Evolutionary conservation across 2,329 filamentous ascomycete genomes (phyloP), one percentile per base, ranked within the genome.

Genomic region (Cladosporium cucumerinum): DNA sequence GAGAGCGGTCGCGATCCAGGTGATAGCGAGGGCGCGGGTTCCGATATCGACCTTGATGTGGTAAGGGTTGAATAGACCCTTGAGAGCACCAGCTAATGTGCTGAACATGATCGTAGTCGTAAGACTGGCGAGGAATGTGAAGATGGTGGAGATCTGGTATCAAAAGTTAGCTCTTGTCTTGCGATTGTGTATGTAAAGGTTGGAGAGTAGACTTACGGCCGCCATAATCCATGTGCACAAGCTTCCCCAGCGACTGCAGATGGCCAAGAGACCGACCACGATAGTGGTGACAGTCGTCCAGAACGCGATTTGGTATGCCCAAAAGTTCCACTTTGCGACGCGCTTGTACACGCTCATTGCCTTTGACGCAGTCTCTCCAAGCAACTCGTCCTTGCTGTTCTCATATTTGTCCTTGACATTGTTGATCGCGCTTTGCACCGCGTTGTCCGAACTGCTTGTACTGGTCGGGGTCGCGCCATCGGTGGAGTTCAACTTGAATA

Each of bases 1-100:
- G 75, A 96, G 93, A 30, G 86, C 90, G 46, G 89, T 89, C 51
- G 88, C 89, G 66, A 98, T 82, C 92, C 93, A 97, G 72, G 90
- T 86, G 23, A 87, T 80, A 39, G 84, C 84, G 63, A 95, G 87
- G 80, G 90, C 94, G 66, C 82, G 81, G 32, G 77, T 85, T 79
- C 93, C 90, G 75, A 96, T 80, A 59, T 76, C 78, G 59, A 87
- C 86, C 5, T 85, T 78, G 70, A 94, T 89, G 67, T 89, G 87
- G 78, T 95, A 96, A 59, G 84, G 80, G 71, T 89, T 85, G 67
- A 91, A 84, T 1, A 86, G 84, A 28, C 82, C 79, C 72, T 91
- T 85, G 74, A 95, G 84, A 57, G 87, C 84, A 66, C 85, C 89
- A 43, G 88, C 85, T 23, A 97, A 85, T 61, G 90, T 81, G 69